phyloP scores from a whole-genome alignment of 2,329 filamentous ascomycete genomes.

The Apiospora marii region DNA sequence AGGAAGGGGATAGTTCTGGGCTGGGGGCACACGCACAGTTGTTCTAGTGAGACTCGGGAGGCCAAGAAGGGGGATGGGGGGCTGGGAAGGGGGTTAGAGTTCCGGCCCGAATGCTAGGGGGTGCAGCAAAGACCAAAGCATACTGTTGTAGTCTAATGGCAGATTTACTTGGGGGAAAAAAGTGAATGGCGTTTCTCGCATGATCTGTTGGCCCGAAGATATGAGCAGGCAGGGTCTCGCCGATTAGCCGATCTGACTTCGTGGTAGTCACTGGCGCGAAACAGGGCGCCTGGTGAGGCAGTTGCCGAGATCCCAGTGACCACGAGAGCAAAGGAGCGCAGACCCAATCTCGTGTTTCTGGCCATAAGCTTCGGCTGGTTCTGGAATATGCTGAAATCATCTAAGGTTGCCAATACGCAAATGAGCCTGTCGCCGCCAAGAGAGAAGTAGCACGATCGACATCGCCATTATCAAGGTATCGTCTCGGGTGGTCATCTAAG shows the following conservation, averaged over 20 bases:
- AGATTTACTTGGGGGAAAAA: neutral
- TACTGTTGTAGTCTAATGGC: neutral
- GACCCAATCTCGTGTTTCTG: neutral
- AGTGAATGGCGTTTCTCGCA: too few species aligned
- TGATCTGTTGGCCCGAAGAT: neutral
- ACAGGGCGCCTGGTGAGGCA: neutral
- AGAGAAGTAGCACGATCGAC: neutral
- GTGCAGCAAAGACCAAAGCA: neutral
- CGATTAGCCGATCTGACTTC: neutral
- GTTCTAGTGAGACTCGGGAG: neutral
- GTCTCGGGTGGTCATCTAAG: neutral
- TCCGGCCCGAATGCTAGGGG: neutral
- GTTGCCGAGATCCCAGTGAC: neutral
- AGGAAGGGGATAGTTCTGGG: neutral
- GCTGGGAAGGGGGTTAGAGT: neutral
- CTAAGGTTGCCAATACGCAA: neutral
- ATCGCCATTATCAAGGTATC: slow-evolving; percentile 2
- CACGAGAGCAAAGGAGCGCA: neutral
- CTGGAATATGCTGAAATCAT: neutral
- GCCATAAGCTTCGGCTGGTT: neutral
- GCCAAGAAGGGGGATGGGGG: neutral
- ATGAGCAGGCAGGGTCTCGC: neutral
- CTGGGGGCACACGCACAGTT: neutral
- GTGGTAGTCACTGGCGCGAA: neutral
- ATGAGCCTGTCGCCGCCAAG: neutral